Base-by-base conservation (phyloP, 352 stramenopile species). In the Globisporangium uncinulatum region DNA sequence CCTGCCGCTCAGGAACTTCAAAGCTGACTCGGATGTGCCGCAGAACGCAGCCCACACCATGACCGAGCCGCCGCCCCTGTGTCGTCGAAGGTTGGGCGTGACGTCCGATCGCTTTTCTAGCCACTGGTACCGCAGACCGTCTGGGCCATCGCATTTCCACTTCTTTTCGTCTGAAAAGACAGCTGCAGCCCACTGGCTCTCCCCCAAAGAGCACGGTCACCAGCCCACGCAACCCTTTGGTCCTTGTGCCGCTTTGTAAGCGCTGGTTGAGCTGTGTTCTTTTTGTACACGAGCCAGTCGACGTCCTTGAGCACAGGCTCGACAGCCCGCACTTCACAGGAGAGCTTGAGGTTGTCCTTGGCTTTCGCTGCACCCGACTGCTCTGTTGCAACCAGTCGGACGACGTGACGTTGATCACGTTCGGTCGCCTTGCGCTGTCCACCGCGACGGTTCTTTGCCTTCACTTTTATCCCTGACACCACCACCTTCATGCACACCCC, bases 241-340 rank as follows among this genome's bases (percentile, higher is more conserved):
- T n/a, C n/a, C 10, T 46, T n/a, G 41, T 46, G 41, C 8, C 41
- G 41, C 15, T 24, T 46, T 3, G 41, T n/a, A 15, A 29, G 24
- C 29, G 14, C n/a, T n/a, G n/a, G n/a, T n/a, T n/a, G n/a, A n/a
- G n/a, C n/a, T n/a, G n/a, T n/a, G n/a, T n/a, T n/a, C 48, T 43
- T 32, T 32, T 54, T 54, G 29, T 43, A 54, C 48, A 19, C 31
- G 24, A 54, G 17, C 48, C 31, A 54, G 29, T 54, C 48, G 48
- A 54, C 48, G 15, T 41, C 31, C 17, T 54, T 42, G 48, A 43
- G 31, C 48, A 43, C 48, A 4, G 14, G 29, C 48, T 44, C 29
- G 15, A 32, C 48, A 13, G 29, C 43, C 15, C 31, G 14, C 21
- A 54, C 29, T 15, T 32, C 43, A 32, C 31, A 43, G 13, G 29